phyloP scores from a whole-genome alignment of 2,329 filamentous ascomycete genomes.

The Alternaria arbusti region DNA sequence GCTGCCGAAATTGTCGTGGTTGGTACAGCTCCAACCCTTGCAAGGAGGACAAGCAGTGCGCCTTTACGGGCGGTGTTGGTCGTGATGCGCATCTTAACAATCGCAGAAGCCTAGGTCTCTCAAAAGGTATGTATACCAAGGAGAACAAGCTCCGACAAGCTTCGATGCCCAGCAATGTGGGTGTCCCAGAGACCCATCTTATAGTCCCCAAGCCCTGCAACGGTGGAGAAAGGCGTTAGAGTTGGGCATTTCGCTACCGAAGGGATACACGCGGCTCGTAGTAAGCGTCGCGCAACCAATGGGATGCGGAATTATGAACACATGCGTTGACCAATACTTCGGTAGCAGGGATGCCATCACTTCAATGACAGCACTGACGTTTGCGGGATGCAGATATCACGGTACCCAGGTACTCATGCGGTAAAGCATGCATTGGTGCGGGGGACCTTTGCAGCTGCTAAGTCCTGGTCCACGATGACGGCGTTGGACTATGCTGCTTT shows the following conservation, averaged over 20 bases:
- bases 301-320: neutral
- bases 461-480: neutral
- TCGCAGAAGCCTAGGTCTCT: neutral
- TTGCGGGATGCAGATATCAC: neutral
- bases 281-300: neutral
- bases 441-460: neutral
- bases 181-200: conserved; percentile 9
- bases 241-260: neutral
- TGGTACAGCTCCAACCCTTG: conserved; percentile 17
- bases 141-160: conserved; percentile 26
- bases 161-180: conserved; percentile 24
- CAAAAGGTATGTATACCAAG: neutral
- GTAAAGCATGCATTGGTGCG: neutral
- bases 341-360: neutral
- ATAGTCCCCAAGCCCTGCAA: conserved; percentile 7
- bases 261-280: conserved; percentile 2
- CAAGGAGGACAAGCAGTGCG: conserved; percentile 19
- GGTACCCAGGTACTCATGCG: neutral
- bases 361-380: neutral
- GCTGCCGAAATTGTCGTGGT: conserved; percentile 22
- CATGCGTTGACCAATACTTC: neutral
- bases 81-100: conserved; percentile 13
- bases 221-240: neutral
- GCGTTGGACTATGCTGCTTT: neutral
- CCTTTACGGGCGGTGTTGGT: conserved; percentile 3